phyloP scores from a whole-genome alignment of 2,329 filamentous ascomycete species.

The Geosmithia putterillii region DNA sequence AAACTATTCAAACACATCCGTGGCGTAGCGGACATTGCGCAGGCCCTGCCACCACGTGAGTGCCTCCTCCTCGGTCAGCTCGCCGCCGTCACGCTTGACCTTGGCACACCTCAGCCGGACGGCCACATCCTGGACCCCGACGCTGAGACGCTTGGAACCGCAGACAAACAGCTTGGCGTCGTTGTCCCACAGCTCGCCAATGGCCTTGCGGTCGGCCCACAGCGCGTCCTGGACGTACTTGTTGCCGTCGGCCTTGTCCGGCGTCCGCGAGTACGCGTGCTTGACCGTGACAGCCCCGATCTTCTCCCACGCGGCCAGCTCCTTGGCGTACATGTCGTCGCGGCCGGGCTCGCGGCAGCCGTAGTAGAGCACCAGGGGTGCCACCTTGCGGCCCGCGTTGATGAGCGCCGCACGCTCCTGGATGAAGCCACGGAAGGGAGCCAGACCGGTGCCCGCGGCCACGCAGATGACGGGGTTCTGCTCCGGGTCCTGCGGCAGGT shows the following conservation, averaged over 20 bases:
- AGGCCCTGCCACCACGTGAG: slow-evolving; percentile 29
- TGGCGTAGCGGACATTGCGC: slow-evolving; percentile 39
- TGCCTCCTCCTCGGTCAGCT: slow-evolving; percentile 22
- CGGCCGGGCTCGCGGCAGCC: slow-evolving; percentile 27
- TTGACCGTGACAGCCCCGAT: slow-evolving; percentile 39
- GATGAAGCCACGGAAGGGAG: slow-evolving; percentile 46
- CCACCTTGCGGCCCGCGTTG: slow-evolving; percentile 32
- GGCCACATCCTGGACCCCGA: slow-evolving; percentile 22
- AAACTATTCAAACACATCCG: slow-evolving; percentile 40
- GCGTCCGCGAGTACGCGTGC: slow-evolving; percentile 32
- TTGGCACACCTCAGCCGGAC: slow-evolving; percentile 4
- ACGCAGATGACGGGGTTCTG: slow-evolving; percentile 33
- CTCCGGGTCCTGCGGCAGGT: slow-evolving; percentile 26
- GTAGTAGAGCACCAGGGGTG: slow-evolving; percentile 39
- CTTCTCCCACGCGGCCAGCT: slow-evolving; percentile 32
- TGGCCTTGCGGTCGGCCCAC: slow-evolving; percentile 13
- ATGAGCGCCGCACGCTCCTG: slow-evolving; percentile 39
- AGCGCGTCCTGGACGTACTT: slow-evolving; percentile 23
- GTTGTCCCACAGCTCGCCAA: slow-evolving; percentile 18
- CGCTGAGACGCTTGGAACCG: slow-evolving; percentile 33
- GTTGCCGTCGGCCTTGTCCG: slow-evolving; percentile 26
- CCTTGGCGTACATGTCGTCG: slow-evolving; percentile 31
- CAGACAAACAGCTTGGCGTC: slow-evolving; percentile 48
- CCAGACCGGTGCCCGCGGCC: slow-evolving; percentile 37
- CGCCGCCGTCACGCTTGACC: slow-evolving; percentile 10